These are phyloP conservation scores for Botrytis paeoniae DNA, from an alignment of 2,329 filamentous ascomycete genomes.

Conservation along the genomic window DNA sequence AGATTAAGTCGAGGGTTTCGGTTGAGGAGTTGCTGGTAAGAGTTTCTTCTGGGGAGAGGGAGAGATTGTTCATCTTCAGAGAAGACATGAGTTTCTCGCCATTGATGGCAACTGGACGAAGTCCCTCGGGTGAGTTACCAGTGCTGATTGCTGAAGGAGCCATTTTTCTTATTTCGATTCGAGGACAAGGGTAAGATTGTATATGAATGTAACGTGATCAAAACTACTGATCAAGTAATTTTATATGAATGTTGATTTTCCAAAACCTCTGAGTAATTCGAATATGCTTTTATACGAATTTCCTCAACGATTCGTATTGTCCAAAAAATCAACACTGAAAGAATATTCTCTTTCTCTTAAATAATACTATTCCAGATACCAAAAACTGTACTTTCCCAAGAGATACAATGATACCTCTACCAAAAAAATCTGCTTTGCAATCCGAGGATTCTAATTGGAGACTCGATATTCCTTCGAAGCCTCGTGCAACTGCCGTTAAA, in stretches of 20 bases:
- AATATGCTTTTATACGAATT: background rate
- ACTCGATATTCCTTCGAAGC: background rate
- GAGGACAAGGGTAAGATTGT: background rate
- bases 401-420: background rate
- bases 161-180: constrained; percentile 22
- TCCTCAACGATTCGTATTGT: background rate
- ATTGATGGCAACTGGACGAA: constrained; percentile 1
- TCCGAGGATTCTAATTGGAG: constrained; percentile 14
- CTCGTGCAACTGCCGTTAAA: background rate
- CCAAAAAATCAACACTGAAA: background rate
- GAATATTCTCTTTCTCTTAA: background rate
- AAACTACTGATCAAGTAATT: constrained; percentile 15
- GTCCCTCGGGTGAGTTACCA: constrained; percentile 16
- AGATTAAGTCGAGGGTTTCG: constrained; percentile 78
- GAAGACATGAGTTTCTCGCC: constrained; percentile 13
- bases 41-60: constrained; percentile 14
- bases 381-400: background rate
- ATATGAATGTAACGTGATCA: constrained; percentile 8
- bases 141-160: constrained; percentile 32
- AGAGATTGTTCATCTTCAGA: constrained; percentile 7
- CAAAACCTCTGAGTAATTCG: background rate
- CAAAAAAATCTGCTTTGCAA: constrained; percentile 16
- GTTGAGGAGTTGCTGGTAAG: constrained; percentile 38
- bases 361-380: background rate
- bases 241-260: background rate